Percentiles rank a stretch among this genome's conserved stretches.
Conservation (phyloP, 495 filamentous ascomycete species). For the Daldinia grandis region DNA sequence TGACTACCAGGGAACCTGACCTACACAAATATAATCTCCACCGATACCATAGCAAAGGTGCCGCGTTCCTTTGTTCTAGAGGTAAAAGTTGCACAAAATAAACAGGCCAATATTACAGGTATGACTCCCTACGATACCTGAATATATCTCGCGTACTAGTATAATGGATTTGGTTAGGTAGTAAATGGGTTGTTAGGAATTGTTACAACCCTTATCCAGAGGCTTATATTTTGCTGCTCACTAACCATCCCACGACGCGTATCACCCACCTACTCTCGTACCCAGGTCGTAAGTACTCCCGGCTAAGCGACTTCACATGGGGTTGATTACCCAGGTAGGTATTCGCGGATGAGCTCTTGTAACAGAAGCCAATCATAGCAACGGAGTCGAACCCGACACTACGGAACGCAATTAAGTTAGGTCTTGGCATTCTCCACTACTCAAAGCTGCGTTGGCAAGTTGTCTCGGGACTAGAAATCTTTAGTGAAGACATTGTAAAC, state of each 20-base stretch:
- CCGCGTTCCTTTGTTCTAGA: not conserved
- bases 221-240: not conserved
- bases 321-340: conserved; percentile 5
- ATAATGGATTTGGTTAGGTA: too few relatives aligned
- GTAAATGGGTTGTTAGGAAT: conserved; percentile 5
- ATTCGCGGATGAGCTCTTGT: conserved; percentile 21
- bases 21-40: not conserved
- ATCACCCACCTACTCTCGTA: conserved; percentile 5
- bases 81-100: conserved; percentile 1
- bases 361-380: conserved; percentile 29
- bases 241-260: not conserved
- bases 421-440: conserved; percentile 37
- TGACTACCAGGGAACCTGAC: not conserved
- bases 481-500: conserved; percentile 34
- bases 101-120: not conserved
- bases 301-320: conserved; percentile 21
- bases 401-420: conserved; percentile 37
- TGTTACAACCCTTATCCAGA: conserved; percentile 5
- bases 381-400: conserved; percentile 33
- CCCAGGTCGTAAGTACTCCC: conserved; percentile 19
- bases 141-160: not conserved
- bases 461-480: conserved; percentile 33
- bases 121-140: not conserved
- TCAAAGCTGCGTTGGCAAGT: conserved; percentile 37
- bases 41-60: not conserved